phyloP scores from a whole-genome alignment of 2,329 filamentous ascomycete species.

The Pestalotiopsis sp. region DNA sequence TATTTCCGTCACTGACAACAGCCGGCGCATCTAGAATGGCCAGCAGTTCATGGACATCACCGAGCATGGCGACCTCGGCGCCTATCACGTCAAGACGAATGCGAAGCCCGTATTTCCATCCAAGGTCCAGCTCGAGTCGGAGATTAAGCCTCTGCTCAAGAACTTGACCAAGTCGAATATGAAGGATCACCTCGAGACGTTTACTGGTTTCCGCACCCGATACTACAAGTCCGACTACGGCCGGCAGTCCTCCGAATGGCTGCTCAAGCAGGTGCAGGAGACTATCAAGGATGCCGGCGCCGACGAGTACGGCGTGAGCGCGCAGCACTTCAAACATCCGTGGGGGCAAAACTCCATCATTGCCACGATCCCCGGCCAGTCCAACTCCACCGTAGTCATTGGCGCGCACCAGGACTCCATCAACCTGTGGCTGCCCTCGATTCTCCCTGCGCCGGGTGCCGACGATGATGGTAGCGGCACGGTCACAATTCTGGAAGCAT shows the following conservation, averaged over 20 bases:
- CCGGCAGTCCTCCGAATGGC: constrained; percentile 84
- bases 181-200: constrained; percentile 74
- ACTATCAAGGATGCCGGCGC: constrained; percentile 75
- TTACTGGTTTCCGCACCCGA: constrained; percentile 79
- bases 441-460: constrained; percentile 87
- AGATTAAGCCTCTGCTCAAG: constrained; percentile 68
- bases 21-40: constrained; percentile 64
- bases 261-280: constrained; percentile 73
- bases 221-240: constrained; percentile 83
- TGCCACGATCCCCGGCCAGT: constrained; percentile 85
- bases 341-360: constrained; percentile 94
- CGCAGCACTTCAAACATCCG: constrained; percentile 75
- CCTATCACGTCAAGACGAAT: constrained; percentile 37
- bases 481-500: constrained; percentile 90
- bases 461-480: constrained; percentile 94
- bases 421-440: constrained; percentile 84
- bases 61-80: constrained; percentile 67
- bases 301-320: constrained; percentile 65
- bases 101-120: constrained; percentile 66
- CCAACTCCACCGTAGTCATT: constrained; percentile 82
- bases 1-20: background rate
- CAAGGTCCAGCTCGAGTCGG: constrained; percentile 65
- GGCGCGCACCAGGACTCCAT: constrained; percentile 95
- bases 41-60: constrained; percentile 96
- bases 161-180: constrained; percentile 77